phyloP scores from a whole-genome alignment of 768 basidiomycete species.

The Tricholoma matsutake region DNA sequence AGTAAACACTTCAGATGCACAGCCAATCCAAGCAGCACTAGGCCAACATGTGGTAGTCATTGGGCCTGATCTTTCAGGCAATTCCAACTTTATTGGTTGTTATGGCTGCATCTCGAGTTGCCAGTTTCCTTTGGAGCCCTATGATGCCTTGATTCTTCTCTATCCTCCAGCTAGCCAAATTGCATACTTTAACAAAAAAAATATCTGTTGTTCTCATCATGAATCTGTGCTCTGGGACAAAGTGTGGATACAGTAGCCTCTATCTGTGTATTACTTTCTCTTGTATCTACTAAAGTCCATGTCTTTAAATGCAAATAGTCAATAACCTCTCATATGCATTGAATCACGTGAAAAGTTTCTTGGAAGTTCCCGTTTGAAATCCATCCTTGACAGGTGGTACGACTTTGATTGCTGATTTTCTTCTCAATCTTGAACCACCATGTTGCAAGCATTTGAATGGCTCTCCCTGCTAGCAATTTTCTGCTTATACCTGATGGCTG shows the following conservation, averaged over 20 bases:
- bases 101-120: neutral
- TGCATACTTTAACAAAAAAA: neutral
- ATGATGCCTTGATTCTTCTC: neutral
- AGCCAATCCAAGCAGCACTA: neutral
- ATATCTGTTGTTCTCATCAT: neutral
- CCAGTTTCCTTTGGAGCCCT: neutral
- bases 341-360: neutral
- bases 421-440: no score
- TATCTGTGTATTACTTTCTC: no score
- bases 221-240: no score
- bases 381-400: neutral
- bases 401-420: neutral
- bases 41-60: neutral
- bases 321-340: no score
- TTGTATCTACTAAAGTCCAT: no score
- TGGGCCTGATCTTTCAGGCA: neutral
- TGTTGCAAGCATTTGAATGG: neutral
- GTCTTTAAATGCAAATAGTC: no score
- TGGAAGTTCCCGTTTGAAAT: neutral
- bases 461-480: neutral
- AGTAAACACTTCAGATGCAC: neutral
- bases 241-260: no score
- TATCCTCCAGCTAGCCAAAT: neutral
- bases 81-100: neutral
- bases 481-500: neutral